Percentiles rank a stretch among this genome's conserved stretches.
These are phyloP conservation scores for Colletotrichum sp. DNA, from an alignment of 2,329 filamentous ascomycete species.

Conservation along the genomic window DNA sequence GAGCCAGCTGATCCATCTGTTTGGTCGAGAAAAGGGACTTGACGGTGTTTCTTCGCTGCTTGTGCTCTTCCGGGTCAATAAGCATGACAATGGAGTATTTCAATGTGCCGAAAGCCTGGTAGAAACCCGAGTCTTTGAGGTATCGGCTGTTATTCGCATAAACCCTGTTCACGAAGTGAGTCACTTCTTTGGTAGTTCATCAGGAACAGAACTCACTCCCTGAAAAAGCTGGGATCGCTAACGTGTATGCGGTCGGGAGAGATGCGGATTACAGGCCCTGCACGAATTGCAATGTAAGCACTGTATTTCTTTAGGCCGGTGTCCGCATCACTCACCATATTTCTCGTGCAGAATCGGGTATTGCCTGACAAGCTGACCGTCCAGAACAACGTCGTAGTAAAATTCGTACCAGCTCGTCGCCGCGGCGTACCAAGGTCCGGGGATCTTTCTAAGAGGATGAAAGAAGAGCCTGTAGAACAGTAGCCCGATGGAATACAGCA, in stretches of 20 bases:
- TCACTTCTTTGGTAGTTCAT: background rate
- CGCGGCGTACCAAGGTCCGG: constrained; percentile 32
- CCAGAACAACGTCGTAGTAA: constrained; percentile 16
- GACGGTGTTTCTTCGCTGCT: background rate
- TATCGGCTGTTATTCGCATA: background rate
- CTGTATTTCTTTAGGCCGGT: background rate
- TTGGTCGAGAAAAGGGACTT: background rate
- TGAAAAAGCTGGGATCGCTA: background rate
- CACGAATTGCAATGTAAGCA: background rate
- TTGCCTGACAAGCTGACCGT: background rate
- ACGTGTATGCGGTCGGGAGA: background rate
- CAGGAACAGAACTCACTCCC: background rate
- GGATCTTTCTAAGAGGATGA: constrained; percentile 32
- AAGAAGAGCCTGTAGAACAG: constrained; percentile 29
- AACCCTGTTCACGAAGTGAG: background rate
- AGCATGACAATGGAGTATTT: constrained; percentile 2
- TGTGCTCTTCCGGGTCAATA: background rate
- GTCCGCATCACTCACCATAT: background rate
- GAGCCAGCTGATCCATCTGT: background rate
- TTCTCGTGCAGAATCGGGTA: background rate
- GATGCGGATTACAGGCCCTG: background rate
- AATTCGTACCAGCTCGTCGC: constrained; percentile 30
- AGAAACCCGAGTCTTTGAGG: background rate
- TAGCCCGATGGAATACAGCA: background rate
- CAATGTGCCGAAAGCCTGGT: background rate